Conservation (phyloP, 768 basidiomycete genomes). For the Tubosaeta sp. region DNA sequence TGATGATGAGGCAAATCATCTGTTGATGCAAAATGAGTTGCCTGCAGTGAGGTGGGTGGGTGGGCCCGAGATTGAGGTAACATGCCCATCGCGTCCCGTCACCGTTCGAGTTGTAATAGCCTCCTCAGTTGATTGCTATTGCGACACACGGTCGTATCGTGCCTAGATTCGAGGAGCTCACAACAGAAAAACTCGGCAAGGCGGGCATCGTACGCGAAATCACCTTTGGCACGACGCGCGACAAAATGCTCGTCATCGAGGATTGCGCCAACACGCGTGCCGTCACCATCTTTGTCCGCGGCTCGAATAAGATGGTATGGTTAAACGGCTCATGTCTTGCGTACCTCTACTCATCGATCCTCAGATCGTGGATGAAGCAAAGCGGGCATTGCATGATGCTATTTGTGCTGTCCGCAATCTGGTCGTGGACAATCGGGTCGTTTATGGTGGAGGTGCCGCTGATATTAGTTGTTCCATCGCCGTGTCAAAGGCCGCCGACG, state of each 20-base stretch:
- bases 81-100: neutral
- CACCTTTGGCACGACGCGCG: constrained; percentile 94
- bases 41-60: constrained; percentile 99
- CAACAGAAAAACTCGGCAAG: constrained; percentile 83
- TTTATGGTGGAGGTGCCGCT: constrained; percentile 97
- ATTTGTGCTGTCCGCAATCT: constrained; percentile 96
- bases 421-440: constrained; percentile 91
- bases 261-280: constrained; percentile 96
- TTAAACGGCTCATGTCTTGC: neutral
- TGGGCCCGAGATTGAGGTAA: constrained; percentile 96
- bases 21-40: constrained; percentile 96
- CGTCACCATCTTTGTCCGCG: constrained; percentile 95
- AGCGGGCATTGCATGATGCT: constrained; percentile 95
- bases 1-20: constrained; percentile 97
- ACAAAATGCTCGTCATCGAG: constrained; percentile 99
- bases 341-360: neutral
- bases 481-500: constrained; percentile 91
- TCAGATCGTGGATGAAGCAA: constrained; percentile 98
- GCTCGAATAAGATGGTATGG: constrained; percentile 96
- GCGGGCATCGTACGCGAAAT: constrained; percentile 94
- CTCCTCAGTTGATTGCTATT: constrained; percentile 84
- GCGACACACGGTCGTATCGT: constrained; percentile 98
- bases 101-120: neutral
- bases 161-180: constrained; percentile 95
- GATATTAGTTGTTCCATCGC: constrained; percentile 95